Conservation (phyloP, 2,329 filamentous ascomycete genomes). For the Colletotrichum sp. region DNA sequence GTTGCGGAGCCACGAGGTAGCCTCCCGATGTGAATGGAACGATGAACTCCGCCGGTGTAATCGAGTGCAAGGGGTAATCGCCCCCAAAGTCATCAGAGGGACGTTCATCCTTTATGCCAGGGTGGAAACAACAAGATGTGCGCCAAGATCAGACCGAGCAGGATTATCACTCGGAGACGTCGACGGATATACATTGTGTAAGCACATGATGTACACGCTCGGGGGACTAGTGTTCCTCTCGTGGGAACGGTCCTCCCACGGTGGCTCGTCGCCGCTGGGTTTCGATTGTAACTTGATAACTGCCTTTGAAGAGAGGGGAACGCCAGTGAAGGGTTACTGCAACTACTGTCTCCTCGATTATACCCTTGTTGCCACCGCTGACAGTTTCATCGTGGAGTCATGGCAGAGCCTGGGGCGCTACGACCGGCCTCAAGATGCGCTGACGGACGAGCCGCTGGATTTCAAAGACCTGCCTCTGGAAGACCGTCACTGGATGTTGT, state of each 20-base stretch:
- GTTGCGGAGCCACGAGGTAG: background rate
- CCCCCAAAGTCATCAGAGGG: background rate
- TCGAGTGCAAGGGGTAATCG: background rate
- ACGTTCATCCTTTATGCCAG: background rate
- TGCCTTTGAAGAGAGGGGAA: background rate
- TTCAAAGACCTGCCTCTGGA: background rate
- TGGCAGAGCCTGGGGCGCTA: background rate
- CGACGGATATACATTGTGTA: background rate
- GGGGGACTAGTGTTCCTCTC: background rate
- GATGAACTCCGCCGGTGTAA: too few species aligned
- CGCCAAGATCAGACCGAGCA: background rate
- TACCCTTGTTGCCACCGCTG: background rate
- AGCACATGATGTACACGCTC: background rate
- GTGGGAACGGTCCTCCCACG: too few species aligned
- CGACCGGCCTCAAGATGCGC: background rate
- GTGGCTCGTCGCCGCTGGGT: background rate
- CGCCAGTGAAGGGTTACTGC: background rate
- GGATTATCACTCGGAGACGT: background rate
- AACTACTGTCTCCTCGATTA: background rate
- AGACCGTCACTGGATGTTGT: background rate
- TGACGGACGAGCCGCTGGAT: background rate
- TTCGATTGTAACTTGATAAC: background rate
- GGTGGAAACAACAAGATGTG: background rate
- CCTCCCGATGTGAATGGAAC: background rate
- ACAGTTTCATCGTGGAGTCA: background rate